Percentiles rank a stretch among this genome's conserved stretches.
These are phyloP conservation scores for Citrus medica DNA, from an alignment of 345 rosid genomes.

Conservation along the genomic window DNA sequence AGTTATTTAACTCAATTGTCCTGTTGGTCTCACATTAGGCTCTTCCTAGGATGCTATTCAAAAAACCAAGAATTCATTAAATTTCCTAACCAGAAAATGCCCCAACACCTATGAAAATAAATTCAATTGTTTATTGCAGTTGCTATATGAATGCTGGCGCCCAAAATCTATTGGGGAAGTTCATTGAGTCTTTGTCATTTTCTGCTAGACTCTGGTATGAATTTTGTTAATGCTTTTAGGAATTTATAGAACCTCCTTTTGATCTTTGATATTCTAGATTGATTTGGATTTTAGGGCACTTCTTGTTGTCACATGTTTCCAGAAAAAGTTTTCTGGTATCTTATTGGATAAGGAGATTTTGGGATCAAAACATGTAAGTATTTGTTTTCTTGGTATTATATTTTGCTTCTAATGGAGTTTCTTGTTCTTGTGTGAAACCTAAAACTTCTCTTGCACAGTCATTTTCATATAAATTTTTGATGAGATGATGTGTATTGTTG, in stretches of 20 bases:
- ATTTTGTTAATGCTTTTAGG: conserved; percentile 7
- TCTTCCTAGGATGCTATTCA: neutral
- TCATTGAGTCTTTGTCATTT: conserved; percentile 61
- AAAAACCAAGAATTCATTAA: neutral
- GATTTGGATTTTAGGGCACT: conserved; percentile 59
- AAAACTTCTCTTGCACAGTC: neutral
- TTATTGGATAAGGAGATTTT: conserved; percentile 55
- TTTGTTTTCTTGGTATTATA: neutral
- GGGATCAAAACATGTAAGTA: conserved; percentile 66
- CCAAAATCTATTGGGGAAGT: conserved; percentile 53
- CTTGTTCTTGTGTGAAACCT: conserved; percentile 17
- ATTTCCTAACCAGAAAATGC: neutral
- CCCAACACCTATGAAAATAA: neutral
- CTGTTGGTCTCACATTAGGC: neutral
- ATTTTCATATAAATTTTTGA: conserved; percentile 16
- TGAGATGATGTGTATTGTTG: conserved; percentile 39
- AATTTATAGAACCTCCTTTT: neutral
- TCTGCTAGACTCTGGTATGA: conserved; percentile 79
- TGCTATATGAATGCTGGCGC: conserved; percentile 42
- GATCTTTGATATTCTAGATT: conserved; percentile 13
- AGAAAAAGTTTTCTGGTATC: conserved; percentile 49
- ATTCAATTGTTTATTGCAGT: conserved; percentile 45
- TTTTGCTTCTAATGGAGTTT: conserved; percentile 1
- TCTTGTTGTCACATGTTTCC: conserved; percentile 61
- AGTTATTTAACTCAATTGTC: neutral